These are phyloP conservation scores for Globisporangium viniferum DNA, from an alignment of 352 stramenopile species.

Conservation along the genomic window DNA sequence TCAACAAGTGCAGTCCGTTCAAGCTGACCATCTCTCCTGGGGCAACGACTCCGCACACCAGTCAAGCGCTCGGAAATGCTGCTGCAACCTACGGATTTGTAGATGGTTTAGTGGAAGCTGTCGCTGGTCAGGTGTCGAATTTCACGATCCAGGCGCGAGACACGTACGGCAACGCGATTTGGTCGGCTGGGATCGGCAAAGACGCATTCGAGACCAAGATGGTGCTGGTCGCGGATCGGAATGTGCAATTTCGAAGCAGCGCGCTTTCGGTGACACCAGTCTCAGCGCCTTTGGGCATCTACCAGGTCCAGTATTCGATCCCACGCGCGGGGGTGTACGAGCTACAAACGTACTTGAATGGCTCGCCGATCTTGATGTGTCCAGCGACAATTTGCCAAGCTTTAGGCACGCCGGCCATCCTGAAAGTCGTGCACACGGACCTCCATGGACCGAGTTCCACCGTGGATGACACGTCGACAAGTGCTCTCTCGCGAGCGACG, in stretches of 20 bases:
- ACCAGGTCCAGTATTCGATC: slow-evolving; percentile 93
- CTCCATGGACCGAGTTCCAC: slow-evolving; percentile 88
- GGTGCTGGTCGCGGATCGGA: slow-evolving; percentile 44
- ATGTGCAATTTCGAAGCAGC: slow-evolving; percentile 83
- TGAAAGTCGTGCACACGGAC: slow-evolving; percentile 88
- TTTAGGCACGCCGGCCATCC: slow-evolving; percentile 46
- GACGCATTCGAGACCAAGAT: slow-evolving; percentile 90
- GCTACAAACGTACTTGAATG: slow-evolving; percentile 74
- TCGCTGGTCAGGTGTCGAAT: slow-evolving; percentile 89
- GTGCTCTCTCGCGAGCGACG: slow-evolving; percentile 69
- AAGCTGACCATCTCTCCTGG: slow-evolving; percentile 83
- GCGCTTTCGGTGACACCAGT: slow-evolving; percentile 34
- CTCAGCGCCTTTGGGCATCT: slow-evolving; percentile 63
- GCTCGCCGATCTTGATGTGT: slow-evolving; percentile 90
- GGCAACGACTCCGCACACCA: slow-evolving; percentile 84
- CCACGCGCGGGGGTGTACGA: slow-evolving; percentile 86
- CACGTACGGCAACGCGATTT: slow-evolving; percentile 87
- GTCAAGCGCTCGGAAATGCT: slow-evolving; percentile 77
- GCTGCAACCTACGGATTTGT: slow-evolving; percentile 59
- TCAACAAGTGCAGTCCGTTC: slow-evolving; percentile 95
- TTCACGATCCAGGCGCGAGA: slow-evolving; percentile 96
- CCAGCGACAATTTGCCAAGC: slow-evolving; percentile 48
- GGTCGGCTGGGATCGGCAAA: slow-evolving; percentile 24
- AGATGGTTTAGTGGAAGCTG: slow-evolving; percentile 88
- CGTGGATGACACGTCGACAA: slow-evolving; percentile 63